Evolutionary conservation across 257 asterid species (phyloP), one percentile per base, ranked within the genome.

Genomic region (Penstemon newberryi): DNA sequence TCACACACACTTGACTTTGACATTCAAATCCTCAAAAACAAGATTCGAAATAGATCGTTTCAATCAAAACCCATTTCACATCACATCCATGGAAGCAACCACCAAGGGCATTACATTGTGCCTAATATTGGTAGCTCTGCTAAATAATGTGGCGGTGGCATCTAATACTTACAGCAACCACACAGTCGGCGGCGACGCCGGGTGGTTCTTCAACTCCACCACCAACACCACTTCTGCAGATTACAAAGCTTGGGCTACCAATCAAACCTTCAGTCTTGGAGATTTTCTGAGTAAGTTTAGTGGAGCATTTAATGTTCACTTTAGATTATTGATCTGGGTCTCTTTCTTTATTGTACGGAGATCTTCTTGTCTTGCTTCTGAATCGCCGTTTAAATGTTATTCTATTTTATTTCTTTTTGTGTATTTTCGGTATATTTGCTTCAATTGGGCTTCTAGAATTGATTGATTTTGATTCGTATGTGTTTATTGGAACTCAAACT

Each of bases 101-200:
- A 39, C 25, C 65, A 66, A 41, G 40, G 73, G 73, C 70, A n/a
- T 45, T 40, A 64, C 60, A 25, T 56, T 67, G 61, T 13, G 58
- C 72, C 73, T 82, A 19, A 11, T 78, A 15, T 59, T 36, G 67
- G 71, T 65, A 56, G 79, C 87, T 51, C 67, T 82, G 80, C 53
- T 86, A 59, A 56, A 77, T 7, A 6, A 50, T n/a, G 66, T 63
- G 5, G 90, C 70, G 37, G 60, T 89, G 39, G 77, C 86, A 47
- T 71, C 82, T 10, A 77, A 79, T 55, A 44, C 82, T 25, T 90
- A 90, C 80, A 79, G 78, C 50, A 90, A 90, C 77, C 90, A 90
- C 54, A 88, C 96, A 4, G 95, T 90, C 52, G 97, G 95, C 61
- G 92, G 67, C 65, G 68, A 40, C 55, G 86, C 84, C 67, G 97